Evolutionary conservation across 2,329 filamentous ascomycete species (phyloP).

Genomic region (Magnaporthales sp.): DNA sequence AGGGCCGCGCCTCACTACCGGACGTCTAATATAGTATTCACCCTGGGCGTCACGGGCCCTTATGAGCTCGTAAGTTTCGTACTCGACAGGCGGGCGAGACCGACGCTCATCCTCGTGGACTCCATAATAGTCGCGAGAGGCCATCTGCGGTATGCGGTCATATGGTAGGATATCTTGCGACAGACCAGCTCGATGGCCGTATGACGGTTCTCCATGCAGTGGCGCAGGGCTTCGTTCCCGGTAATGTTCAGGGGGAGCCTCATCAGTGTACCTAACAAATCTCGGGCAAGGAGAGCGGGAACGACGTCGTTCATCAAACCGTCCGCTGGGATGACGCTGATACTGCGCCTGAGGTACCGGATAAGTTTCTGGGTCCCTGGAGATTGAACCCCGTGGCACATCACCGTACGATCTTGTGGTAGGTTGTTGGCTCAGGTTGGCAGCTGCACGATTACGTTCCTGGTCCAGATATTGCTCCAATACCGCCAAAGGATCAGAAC

Average conservation of each 20-base stretch:
- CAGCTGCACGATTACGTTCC: slow-evolving; percentile 3
- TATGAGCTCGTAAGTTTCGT: slow-evolving; percentile 35
- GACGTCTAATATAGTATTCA: slow-evolving; percentile 36
- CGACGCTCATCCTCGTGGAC: slow-evolving; percentile 20
- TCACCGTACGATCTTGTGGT: slow-evolving; percentile 10
- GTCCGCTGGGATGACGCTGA: not conserved
- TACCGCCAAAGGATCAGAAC: slow-evolving; percentile 13
- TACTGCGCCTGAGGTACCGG: not conserved
- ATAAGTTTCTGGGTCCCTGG: not conserved
- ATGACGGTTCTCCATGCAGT: slow-evolving; percentile 17
- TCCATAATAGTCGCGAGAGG: slow-evolving; percentile 22
- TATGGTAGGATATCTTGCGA: not conserved
- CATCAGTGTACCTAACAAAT: slow-evolving; percentile 19
- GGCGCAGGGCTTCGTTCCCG: slow-evolving; percentile 20
- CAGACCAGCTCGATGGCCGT: slow-evolving; percentile 9
- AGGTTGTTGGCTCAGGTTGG: slow-evolving; percentile 7
- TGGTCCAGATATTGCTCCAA: slow-evolving; percentile 17
- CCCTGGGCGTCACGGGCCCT: slow-evolving; percentile 34
- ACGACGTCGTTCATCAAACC: slow-evolving; percentile 18
- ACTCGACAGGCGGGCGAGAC: slow-evolving; percentile 18
- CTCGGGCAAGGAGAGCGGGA: slow-evolving; percentile 21
- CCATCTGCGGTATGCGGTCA: not conserved
- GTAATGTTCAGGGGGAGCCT: slow-evolving; percentile 17
- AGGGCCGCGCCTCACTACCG: slow-evolving; percentile 15
- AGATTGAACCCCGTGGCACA: slow-evolving; percentile 8